These are phyloP conservation scores for Lenwebbia sp. DNA, from an alignment of 345 rosid genomes.

Conservation along the genomic window DNA sequence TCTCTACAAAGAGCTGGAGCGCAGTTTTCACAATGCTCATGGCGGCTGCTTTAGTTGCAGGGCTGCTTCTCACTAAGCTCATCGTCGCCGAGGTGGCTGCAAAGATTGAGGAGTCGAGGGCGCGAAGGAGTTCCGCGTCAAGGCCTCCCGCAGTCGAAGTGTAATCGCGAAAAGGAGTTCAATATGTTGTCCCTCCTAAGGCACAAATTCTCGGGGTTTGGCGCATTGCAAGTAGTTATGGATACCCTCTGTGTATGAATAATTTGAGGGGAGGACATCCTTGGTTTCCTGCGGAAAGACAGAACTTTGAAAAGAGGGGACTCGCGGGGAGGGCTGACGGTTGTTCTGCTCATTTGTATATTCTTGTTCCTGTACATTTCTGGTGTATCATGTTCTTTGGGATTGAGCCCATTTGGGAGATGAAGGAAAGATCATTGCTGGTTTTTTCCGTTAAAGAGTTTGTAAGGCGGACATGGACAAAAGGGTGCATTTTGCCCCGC, in stretches of 20 bases:
- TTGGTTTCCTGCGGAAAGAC: neutral
- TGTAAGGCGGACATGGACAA: neutral
- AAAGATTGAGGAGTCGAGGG: constrained; percentile 45
- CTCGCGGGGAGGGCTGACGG: neutral
- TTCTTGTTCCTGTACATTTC: neutral
- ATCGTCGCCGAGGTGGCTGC: constrained; percentile 69
- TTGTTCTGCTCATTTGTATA: neutral
- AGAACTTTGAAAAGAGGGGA: neutral
- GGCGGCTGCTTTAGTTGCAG: constrained; percentile 77
- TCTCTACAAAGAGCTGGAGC: constrained; percentile 73
- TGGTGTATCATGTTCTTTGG: neutral
- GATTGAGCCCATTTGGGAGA: neutral
- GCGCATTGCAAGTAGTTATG: neutral
- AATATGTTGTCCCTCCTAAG: neutral
- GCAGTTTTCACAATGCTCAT: constrained; percentile 88
- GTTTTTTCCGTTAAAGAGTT: neutral
- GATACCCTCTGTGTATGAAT: neutral
- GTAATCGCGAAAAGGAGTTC: neutral
- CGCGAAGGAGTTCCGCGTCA: neutral
- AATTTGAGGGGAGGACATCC: neutral
- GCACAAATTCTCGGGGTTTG: neutral
- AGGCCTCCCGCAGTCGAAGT: neutral
- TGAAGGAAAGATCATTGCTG: neutral
- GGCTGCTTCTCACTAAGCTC: constrained; percentile 69
- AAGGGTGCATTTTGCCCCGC: neutral